Evolutionary conservation across 306 rosid species (phyloP).

Genomic region (Fragaria vesca): DNA sequence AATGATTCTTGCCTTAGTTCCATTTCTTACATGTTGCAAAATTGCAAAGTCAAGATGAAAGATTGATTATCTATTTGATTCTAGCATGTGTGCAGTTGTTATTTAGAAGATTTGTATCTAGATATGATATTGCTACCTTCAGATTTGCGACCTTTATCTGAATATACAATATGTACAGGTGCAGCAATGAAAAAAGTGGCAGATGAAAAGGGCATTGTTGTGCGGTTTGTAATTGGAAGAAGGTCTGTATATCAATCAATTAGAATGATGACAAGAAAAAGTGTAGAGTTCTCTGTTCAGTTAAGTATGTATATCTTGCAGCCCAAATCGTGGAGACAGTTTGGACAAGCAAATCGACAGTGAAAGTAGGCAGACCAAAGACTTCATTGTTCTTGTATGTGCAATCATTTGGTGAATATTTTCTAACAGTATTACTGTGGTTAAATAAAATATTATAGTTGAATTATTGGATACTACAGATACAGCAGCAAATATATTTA

Average conservation of each 20-base stretch:
- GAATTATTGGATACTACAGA: not conserved
- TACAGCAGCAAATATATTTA: not conserved
- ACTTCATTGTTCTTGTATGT: constrained; percentile 72
- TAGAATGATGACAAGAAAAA: constrained; percentile 26
- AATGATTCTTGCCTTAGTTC: not conserved
- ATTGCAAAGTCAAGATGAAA: not conserved
- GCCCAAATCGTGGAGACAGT: constrained; percentile 67
- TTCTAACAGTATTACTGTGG: not conserved
- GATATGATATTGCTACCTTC: not conserved
- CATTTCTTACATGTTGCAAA: not conserved
- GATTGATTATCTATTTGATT: not conserved
- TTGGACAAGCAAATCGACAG: constrained; percentile 57
- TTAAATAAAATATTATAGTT: constrained; percentile 10
- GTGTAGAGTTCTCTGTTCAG: constrained; percentile 24
- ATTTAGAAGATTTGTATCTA: not conserved
- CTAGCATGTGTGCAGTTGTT: not conserved
- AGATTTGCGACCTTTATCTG: constrained; percentile 2
- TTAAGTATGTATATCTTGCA: constrained; percentile 41
- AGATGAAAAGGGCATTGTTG: constrained; percentile 51
- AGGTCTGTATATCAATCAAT: constrained; percentile 46
- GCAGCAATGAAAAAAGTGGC: constrained; percentile 37
- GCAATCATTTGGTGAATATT: constrained; percentile 15
- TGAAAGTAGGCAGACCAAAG: constrained; percentile 56
- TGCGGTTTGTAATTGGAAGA: constrained; percentile 67
- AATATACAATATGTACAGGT: constrained; percentile 38